Evolutionary conservation across 2,329 filamentous ascomycete genomes (phyloP).

Genomic region (Alternaria consortialis): DNA sequence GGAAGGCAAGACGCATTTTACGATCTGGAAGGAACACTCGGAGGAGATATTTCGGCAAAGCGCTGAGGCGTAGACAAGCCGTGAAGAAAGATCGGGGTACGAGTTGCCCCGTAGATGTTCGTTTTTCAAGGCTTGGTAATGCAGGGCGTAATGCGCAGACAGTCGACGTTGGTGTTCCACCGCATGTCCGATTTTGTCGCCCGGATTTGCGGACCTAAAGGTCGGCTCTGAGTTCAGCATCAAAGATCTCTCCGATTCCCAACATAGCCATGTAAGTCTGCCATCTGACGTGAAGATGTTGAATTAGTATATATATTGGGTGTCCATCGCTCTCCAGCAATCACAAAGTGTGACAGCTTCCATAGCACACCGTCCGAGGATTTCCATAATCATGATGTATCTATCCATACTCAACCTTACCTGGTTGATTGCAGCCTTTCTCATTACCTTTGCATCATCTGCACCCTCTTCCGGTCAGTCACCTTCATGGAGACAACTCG

Average conservation of each 20-base stretch:
- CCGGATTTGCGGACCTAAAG: not conserved
- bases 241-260: not conserved
- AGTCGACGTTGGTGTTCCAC: not conserved
- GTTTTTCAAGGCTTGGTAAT: not conserved
- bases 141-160: not conserved
- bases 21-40: constrained; percentile 32
- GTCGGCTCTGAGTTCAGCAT: not conserved
- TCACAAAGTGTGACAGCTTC: not conserved
- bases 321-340: not conserved
- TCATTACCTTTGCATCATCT: not conserved
- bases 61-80: constrained; percentile 15
- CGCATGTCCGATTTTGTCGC: not conserved
- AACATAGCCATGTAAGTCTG: not conserved
- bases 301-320: not conserved
- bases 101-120: not conserved
- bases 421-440: not conserved
- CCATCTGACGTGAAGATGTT: not conserved
- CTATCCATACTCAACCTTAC: not conserved
- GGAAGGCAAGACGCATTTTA: constrained; percentile 32
- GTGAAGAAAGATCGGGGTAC: not conserved
- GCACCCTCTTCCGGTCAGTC: not conserved
- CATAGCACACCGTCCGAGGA: not conserved
- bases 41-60: constrained; percentile 27
- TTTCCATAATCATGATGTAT: not conserved
- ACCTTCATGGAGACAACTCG: constrained; percentile 25